These are phyloP conservation scores for Lenwebbia sp. DNA, from an alignment of 345 rosid species.

Conservation along the genomic window DNA sequence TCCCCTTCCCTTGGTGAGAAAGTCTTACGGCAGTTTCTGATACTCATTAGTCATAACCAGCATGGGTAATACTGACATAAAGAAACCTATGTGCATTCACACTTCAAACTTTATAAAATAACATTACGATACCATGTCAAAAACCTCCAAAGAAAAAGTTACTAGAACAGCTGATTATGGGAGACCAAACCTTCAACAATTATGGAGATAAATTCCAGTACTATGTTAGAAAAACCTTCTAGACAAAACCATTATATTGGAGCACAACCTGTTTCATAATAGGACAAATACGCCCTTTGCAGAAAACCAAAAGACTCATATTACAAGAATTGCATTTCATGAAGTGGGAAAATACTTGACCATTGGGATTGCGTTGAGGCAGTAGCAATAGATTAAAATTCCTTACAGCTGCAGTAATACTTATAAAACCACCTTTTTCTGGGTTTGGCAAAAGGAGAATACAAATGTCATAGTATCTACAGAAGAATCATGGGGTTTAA, in stretches of 20 bases:
- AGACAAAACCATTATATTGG: not conserved
- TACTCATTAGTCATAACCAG: not conserved
- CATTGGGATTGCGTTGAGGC: not conserved
- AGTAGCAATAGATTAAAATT: not conserved
- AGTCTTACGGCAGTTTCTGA: not conserved
- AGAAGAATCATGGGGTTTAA: not conserved
- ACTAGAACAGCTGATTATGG: not conserved
- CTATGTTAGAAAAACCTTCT: not conserved
- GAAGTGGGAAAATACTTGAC: not conserved
- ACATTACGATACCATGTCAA: not conserved
- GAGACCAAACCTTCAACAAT: not conserved
- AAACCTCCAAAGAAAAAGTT: not conserved
- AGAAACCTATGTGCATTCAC: not conserved
- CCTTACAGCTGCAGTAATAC: not conserved
- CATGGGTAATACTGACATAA: not conserved
- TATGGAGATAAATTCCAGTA: not conserved
- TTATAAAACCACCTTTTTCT: not conserved
- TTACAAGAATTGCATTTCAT: not conserved
- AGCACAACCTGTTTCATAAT: not conserved
- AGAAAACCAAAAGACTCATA: not conserved
- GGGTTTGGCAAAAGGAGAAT: not conserved
- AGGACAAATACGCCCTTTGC: not conserved
- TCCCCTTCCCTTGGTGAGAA: no score
- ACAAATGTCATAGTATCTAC: not conserved
- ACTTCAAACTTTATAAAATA: not conserved